Evolutionary conservation across 495 filamentous ascomycete species (phyloP), one percentile per base, ranked within the genome.

Genomic region (Neurospora sp.): DNA sequence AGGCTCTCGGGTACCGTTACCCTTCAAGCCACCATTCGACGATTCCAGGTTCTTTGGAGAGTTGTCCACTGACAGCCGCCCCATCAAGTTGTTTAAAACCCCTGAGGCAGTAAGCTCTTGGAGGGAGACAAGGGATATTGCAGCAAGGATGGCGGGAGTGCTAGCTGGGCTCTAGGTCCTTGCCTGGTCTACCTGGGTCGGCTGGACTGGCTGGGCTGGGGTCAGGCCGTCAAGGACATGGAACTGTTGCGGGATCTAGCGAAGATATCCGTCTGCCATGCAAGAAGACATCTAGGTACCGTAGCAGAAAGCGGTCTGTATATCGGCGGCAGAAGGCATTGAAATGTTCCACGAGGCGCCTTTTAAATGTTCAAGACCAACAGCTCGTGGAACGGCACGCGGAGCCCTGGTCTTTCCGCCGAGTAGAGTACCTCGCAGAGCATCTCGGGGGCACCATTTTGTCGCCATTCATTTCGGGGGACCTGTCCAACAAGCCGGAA

Each of bases 141-240:
- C 37, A 70, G 68, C 75, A 77, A 68, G 75, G 75, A 75, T 77
- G 41, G 71, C 73, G 71, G 73, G 73, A 77, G 68, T 74, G 71
- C 73, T 73, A 71, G 69, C 37, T 65, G 27, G 53, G 53, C 53
- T 37, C 27, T 65, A 27, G 53, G 53, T 65, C 27, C 14, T 72
- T 74, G 73, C 38, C 41, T 73, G 22, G 40, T 20, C 70, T 68
- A 40, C 72, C 69, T 44, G 40, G 44, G 45, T 68, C 37, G 73
- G 70, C 70, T 61, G 73, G 73, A 35, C 53, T 61, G 53, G 22
- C 53, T 8, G 53, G 53, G 27, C 31, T 65, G 53, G 53, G 53
- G 27, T 65, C 53, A 65, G 18, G 53, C 22, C 27, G 22, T 65
- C 53, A 65, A 65, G 53, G 53, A 65, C 27, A 65, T 65, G 53